Evolutionary conservation across 2,329 filamentous ascomycete species (phyloP).

Genomic region (Xylariomycetidae sp.): DNA sequence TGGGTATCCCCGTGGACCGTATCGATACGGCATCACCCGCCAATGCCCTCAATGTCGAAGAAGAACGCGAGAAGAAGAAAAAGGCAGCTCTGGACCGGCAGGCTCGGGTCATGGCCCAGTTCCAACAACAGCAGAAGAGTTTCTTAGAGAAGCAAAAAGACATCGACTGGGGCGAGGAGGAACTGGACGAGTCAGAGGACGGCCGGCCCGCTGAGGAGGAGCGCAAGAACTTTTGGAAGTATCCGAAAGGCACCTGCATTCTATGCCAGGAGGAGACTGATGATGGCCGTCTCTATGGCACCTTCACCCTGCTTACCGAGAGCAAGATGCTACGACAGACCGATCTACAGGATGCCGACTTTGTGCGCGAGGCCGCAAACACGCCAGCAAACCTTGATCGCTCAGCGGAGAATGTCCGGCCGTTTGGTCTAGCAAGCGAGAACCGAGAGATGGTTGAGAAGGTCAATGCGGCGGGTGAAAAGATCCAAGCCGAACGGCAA

Average conservation of each 20-base stretch:
- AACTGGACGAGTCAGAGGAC: slow-evolving; percentile 63
- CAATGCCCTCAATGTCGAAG: slow-evolving; percentile 55
- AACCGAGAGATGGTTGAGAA: slow-evolving; percentile 76
- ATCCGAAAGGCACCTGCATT: slow-evolving; percentile 88
- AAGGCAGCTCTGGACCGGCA: slow-evolving; percentile 84
- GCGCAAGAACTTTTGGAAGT: slow-evolving; percentile 76
- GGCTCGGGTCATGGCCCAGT: slow-evolving; percentile 93
- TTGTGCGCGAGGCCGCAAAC: slow-evolving; percentile 73
- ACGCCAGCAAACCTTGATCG: slow-evolving; percentile 79
- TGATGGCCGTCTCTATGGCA: slow-evolving; percentile 82
- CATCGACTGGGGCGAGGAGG: slow-evolving; percentile 85
- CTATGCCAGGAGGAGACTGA: slow-evolving; percentile 94
- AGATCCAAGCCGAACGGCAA: slow-evolving; percentile 68
- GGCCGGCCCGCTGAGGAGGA: slow-evolving; percentile 56
- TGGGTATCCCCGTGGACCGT: slow-evolving; percentile 67
- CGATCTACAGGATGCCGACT: slow-evolving; percentile 72
- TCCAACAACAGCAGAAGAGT: slow-evolving; percentile 93
- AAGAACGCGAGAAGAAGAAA: slow-evolving; percentile 79
- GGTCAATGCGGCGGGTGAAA: slow-evolving; percentile 64
- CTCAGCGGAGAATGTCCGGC: slow-evolving; percentile 74
- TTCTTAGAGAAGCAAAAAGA: slow-evolving; percentile 86
- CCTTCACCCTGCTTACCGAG: slow-evolving; percentile 82
- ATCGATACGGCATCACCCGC: slow-evolving; percentile 81
- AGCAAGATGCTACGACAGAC: slow-evolving; percentile 85
- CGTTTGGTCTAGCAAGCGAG: slow-evolving; percentile 85